Evolutionary conservation across 2,329 filamentous ascomycete genomes (phyloP).

Genomic region (Scytalidium lignicola): DNA sequence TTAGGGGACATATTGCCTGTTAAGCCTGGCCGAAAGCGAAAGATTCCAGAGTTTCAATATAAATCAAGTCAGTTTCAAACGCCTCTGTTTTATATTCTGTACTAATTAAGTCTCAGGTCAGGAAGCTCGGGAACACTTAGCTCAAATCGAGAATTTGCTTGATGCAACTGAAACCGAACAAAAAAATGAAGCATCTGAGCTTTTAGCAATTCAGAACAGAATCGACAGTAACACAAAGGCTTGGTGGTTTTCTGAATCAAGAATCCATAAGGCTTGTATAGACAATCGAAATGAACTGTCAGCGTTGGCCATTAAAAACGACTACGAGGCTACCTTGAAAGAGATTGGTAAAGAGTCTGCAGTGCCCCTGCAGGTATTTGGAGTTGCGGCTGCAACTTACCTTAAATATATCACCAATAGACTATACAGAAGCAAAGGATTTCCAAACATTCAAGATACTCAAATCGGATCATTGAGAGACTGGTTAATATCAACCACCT

Average conservation of each 20-base stretch:
- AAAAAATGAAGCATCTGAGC: background rate
- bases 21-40: background rate
- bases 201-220: background rate
- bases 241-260: background rate
- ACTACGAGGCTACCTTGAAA: constrained; percentile 6
- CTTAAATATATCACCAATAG: background rate
- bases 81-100: background rate
- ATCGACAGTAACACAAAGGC: background rate
- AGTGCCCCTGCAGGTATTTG: background rate
- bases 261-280: constrained; percentile 6
- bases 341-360: constrained; percentile 5
- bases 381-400: background rate
- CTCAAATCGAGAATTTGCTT: background rate
- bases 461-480: constrained; percentile 8
- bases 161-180: background rate
- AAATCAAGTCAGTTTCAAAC: background rate
- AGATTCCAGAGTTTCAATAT: background rate
- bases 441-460: constrained; percentile 5
- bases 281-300: constrained; percentile 7
- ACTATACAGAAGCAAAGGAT: background rate
- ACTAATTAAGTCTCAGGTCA: background rate
- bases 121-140: background rate
- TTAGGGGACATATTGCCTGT: background rate
- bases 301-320: background rate
- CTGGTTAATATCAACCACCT: constrained; percentile 10